Evolutionary conservation across 1,284 basidiomycete species (phyloP), one percentile per base, ranked within the genome.

Genomic region (Boletus mariae): DNA sequence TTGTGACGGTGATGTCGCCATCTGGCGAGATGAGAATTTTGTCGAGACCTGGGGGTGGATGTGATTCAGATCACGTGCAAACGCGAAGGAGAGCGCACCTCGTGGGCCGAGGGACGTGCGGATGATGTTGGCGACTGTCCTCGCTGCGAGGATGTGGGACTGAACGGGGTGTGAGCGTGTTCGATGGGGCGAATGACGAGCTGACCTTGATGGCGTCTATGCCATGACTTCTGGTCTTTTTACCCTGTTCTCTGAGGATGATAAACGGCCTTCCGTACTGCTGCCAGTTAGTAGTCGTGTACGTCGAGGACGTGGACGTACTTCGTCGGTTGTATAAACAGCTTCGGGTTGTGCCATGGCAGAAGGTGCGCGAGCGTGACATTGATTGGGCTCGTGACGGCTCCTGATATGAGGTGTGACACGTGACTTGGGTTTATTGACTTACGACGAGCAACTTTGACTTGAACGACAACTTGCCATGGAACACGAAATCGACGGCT

Each of bases 21-120:
- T 99, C 96, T 28, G 95, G 89, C 40, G 93, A 95, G 69, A 99
- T 98, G 67, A 99, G 83, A 71, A 99, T 98, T 84, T 99, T 99
- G 82, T 99, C 97, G 54, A 99, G 83, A 46, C 96, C 95, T 92
- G 6, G 15, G 13, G 20, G 13, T 20, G 41, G 31, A 32, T 54
- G 59, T 25, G 40, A 40, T 10, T 32, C 45, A 41, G 59, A 49
- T 56, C 28, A 51, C 5, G 37, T 34, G 47, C 11, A 8, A 23
- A 31, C 32, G 51, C 29, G 42, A 45, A 17, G 20, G 37, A 43
- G 29, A 31, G 66, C 71, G 54, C 56, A 90, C 92, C 93, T 78
- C 95, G 81, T 26, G 96, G 96, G 20, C 96, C 96, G 29, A 99
- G 80, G 9, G 94, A 98, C 52, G 95, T 96, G 67, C 92, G 87